Base-by-base conservation (phyloP, 2,329 filamentous ascomycete genomes). In the Colletotrichum musicola region DNA sequence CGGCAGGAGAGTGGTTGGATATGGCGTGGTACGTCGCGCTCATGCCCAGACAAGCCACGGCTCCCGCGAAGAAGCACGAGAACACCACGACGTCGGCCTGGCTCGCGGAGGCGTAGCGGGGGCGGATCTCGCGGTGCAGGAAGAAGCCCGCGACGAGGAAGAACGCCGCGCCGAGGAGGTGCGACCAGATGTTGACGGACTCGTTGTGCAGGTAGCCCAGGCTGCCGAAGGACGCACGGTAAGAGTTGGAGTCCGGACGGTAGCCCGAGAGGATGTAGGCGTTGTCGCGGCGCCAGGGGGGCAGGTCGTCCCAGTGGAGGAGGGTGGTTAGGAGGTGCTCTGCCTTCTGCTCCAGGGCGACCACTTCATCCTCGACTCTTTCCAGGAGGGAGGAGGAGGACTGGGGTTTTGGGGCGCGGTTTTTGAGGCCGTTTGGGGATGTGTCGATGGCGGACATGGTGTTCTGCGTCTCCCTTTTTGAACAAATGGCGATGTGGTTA, bases 1-100 rank as follows among this genome's bases (percentile, higher is more conserved):
- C 93, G 1, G 81, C 80, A 44, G 89, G 88, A 18, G 93, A 96
- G 79, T 99, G 96, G 73, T 98, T 97, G 22, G 86, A 89, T 55
- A 98, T 87, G 2, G 93, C 88, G 78, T 99, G 96, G 77, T 90
- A 99, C 3, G 91, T 92, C 5, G 94, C 92, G 73, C 92, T 94
- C 90, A 95, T 93, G 22, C 92, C 91, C 60, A 96, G 82, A 74
- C 93, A 95, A 40, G 89, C 75, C 30, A 90, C 85, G 1, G 92
- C 92, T 51, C 94, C 93, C 25, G 83, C 82, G 74, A 97, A 94
- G 84, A 96, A 97, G 80, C 90, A 94, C 1, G 83, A 82, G 77
- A 97, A 94, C 35, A 89, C 93, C 42, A 89, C 71, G n/a, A 93
- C 83, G 77, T 97, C 94, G 3, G 86, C 81, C 9, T 75, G 68